Conservation (phyloP, 2,329 filamentous ascomycete species). For the Ascochyta viciae-villosae region DNA sequence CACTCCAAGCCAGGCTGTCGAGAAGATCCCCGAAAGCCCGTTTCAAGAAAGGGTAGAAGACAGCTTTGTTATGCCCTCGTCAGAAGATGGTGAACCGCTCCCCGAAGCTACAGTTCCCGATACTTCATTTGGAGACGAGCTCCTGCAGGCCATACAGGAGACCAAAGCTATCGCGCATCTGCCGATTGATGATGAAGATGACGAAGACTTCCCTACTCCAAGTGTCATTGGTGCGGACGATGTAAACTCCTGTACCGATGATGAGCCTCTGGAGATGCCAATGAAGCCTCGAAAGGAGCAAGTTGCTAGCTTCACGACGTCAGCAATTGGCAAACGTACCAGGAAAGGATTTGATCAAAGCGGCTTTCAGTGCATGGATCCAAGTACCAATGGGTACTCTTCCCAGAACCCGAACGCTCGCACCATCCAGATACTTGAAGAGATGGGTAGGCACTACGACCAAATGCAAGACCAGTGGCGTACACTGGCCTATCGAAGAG, state of each 20-base stretch:
- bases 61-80: constrained; percentile 34
- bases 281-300: constrained; percentile 19
- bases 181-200: constrained; percentile 52
- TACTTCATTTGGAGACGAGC: constrained; percentile 55
- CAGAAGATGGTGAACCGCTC: constrained; percentile 3
- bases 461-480: constrained; percentile 81
- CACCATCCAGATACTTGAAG: constrained; percentile 78
- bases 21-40: constrained; percentile 5
- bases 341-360: constrained; percentile 44
- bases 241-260: constrained; percentile 25
- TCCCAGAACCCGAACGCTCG: constrained; percentile 72
- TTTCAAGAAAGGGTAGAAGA: constrained; percentile 37
- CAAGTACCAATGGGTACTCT: constrained; percentile 54
- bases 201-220: constrained; percentile 33
- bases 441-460: constrained; percentile 81
- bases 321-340: constrained; percentile 8
- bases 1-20: constrained; percentile 21
- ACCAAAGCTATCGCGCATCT: constrained; percentile 67
- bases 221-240: constrained; percentile 32
- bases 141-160: constrained; percentile 70
- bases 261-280: constrained; percentile 25
- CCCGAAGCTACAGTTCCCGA: constrained; percentile 12
- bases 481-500: constrained; percentile 76
- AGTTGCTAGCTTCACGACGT: background rate
- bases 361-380: constrained; percentile 67